phyloP scores from a whole-genome alignment of 768 basidiomycete species.

The Tulasnella sp. region DNA sequence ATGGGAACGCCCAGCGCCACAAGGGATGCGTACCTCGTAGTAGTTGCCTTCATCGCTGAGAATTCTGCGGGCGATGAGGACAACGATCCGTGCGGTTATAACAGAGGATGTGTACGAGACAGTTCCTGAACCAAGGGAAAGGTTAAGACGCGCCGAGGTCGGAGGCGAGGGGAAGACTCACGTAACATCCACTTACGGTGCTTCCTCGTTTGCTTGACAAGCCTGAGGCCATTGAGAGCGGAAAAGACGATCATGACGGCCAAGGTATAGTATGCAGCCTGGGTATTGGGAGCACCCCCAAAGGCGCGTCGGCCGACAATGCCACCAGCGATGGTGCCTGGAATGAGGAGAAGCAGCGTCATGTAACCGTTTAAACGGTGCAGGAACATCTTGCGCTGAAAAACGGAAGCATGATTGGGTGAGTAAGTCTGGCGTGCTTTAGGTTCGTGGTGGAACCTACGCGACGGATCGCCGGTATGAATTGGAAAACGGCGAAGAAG shows the following conservation, averaged over 20 bases:
- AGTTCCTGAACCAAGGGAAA: background rate
- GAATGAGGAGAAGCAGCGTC: constrained; percentile 2
- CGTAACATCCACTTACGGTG: constrained; percentile 16
- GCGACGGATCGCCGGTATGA: constrained; percentile 13
- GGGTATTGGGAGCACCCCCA: constrained; percentile 2
- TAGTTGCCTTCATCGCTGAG: background rate
- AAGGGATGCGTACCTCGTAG: constrained; percentile 9
- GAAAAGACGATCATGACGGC: background rate
- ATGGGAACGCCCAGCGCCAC: background rate
- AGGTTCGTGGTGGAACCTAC: background rate
- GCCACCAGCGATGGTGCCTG: background rate
- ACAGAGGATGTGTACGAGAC: background rate
- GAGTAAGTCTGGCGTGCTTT: background rate
- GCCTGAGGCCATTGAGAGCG: background rate
- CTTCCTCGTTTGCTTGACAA: constrained; percentile 10
- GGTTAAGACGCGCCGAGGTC: background rate
- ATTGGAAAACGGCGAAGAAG: constrained; percentile 12
- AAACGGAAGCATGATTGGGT: background rate
- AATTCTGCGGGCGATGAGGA: constrained; percentile 5
- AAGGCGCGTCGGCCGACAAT: constrained; percentile 13
- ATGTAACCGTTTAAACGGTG: constrained; percentile 16
- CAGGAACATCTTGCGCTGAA: constrained; percentile 8
- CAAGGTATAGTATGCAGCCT: constrained; percentile 2
- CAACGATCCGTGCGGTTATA: constrained; percentile 5
- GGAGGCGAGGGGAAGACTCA: background rate